Conservation (phyloP, 306 rosid species). For the Quercus wislizeni region DNA sequence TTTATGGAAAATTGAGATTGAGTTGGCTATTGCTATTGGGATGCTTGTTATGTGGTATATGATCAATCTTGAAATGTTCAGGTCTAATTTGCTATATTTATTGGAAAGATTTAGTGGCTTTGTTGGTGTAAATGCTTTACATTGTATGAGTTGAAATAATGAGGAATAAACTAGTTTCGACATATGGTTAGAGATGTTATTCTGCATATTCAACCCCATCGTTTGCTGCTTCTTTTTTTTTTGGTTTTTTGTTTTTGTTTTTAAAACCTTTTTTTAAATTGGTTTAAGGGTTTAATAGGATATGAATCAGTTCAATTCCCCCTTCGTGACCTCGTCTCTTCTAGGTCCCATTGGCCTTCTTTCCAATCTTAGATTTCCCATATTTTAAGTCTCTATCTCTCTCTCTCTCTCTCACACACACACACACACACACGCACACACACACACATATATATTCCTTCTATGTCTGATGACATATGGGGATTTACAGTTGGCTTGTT, state of each 20-base stretch:
- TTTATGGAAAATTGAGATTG: not conserved
- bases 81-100: not conserved
- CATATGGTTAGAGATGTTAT: not conserved
- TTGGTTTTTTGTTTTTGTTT: too few species aligned
- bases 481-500: not conserved
- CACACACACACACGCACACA: too few species aligned
- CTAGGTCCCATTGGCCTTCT: not conserved
- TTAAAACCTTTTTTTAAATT: not conserved
- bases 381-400: not conserved
- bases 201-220: not conserved
- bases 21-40: not conserved
- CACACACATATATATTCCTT: not conserved
- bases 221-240: not conserved
- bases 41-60: not conserved
- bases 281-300: not conserved
- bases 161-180: slow-evolving; percentile 1
- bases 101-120: not conserved
- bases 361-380: not conserved
- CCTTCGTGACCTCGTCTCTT: not conserved
- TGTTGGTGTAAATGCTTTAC: not conserved
- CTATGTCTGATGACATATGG: not conserved
- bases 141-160: not conserved
- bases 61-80: not conserved
- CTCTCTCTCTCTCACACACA: too few species aligned
- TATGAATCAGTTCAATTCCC: not conserved